phyloP scores from a whole-genome alignment of 176 grass and related monocot species.

The Microstegium vimineum region DNA sequence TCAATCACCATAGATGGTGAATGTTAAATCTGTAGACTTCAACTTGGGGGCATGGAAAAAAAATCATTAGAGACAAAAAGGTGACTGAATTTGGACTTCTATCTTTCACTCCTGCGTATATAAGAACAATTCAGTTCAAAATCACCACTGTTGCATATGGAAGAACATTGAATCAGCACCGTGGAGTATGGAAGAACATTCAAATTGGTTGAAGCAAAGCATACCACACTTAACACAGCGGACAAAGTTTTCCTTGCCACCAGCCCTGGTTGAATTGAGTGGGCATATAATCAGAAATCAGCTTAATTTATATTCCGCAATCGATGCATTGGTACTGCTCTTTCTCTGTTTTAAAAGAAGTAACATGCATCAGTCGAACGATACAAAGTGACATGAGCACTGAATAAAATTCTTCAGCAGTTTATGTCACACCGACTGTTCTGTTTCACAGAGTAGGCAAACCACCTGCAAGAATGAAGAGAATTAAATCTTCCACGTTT shows the following conservation, averaged over 20 bases:
- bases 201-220: conserved; percentile 21
- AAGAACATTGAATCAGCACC: no score
- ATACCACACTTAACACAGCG: conserved; percentile 87
- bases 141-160: neutral
- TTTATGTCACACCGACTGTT: conserved; percentile 54
- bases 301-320: conserved; percentile 45
- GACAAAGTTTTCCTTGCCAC: conserved; percentile 83
- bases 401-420: neutral
- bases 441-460: conserved; percentile 72
- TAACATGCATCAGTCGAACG: conserved; percentile 9
- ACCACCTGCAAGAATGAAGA: conserved; percentile 60
- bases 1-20: neutral
- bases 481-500: conserved; percentile 20
- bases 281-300: conserved; percentile 8
- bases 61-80: neutral
- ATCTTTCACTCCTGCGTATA: neutral
- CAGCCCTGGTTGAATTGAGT: conserved; percentile 59
- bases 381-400: neutral
- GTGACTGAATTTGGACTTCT: neutral
- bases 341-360: conserved; percentile 48
- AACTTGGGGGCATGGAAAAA: neutral
- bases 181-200: neutral
- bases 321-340: conserved; percentile 74
- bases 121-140: conserved; percentile 1
- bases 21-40: neutral